Base-by-base conservation (phyloP, 257 asterid genomes). In the Scutellaria galericulata region DNA sequence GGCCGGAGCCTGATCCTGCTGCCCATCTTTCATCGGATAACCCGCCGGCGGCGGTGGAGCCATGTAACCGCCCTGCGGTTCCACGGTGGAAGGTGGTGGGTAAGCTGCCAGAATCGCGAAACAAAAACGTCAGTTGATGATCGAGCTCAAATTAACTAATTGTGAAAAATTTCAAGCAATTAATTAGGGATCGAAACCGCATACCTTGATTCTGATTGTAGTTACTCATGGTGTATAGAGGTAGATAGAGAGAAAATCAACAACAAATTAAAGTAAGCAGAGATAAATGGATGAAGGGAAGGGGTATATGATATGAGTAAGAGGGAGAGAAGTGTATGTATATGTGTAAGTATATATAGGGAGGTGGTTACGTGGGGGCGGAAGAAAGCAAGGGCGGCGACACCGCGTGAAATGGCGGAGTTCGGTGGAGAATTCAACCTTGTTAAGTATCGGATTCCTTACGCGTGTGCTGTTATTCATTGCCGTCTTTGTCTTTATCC, bases 11-110 rank as follows among this genome's bases (percentile, higher is more conserved):
- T 55, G 71, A 7, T 14, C 80, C 70, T 64, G 77, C 45, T 66
- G 77, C 39, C 87, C 82, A 56, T 85, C 81, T 58, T 42, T 82
- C 69, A 35, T 9, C 50, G 89, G 89, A 59, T 82, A 85, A 7
- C 87, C 87, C 1, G 74, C 78, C 50, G 88, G 88, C 31, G 88
- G 83, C 47, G 84, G 88, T 5, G 82, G 75, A 27, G 78, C 80
- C 79, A 59, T 70, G 53, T 66, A 69, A 14, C 77, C 79, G 7
- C 76, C 81, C 64, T 73, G 83, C 11, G 80, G 67, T 78, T 83
- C 84, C 65, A 77, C 55, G 46, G 78, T 53, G 76, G 78, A 74
- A 4, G 81, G 77, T 6, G 85, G 80, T 5, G 84, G 82, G 53
- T 81, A 75, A 15, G 83, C 75, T 53, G 74, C 77, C 18, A 0